Evolutionary conservation across 805 yeast genomes (phyloP), one percentile per base, ranked within the genome.

Genomic region (Kregervanrija pseudodelftensis): DNA sequence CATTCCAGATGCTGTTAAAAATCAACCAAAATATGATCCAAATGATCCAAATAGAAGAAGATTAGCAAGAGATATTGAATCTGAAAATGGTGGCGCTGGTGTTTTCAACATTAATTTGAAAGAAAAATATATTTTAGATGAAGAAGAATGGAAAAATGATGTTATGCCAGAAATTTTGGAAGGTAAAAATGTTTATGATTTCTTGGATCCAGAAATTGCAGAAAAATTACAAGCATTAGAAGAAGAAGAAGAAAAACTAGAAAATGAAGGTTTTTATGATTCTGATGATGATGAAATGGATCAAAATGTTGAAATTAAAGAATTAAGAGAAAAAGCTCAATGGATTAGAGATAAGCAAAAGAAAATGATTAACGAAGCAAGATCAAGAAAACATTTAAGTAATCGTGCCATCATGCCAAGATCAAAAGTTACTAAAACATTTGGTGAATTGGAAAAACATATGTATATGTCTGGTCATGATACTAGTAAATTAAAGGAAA

Each of bases 81-180:
- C 76, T 41, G 96, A 85, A 64, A 87, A 93, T 59, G 99, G 99
- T 63, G 99, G 99, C 63, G 97, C 99, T 37, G 99, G 99, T 74
- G 99, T 93, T 33, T 93, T 70, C 74, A 93, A 89, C 70, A 79
- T 93, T 62, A 89, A 93, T 70, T 74, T 93, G 69, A 87, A 89
- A 65, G 98, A 91, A 61, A 85, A 82, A 60, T 93, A 95, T 67
- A 55, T 93, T 50, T 73, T 93, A 56, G 99, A 91, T 55, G 91
- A 93, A 63, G 98, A 91, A 42, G 95, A 87, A 52, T 93, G 99
- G 99, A 91, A 91, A 76, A 80, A 88, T 54, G 99, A 93, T 67
- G 76, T 84, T 50, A 88, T 93, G 88, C 99, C 99, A 28, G 99
- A 93, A 73, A 76, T 93, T 44, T 72, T 93, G 63, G 89, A 93